Evolutionary conservation across 805 yeast species (phyloP).

Genomic region (Myxozyma vanderwaltii): DNA sequence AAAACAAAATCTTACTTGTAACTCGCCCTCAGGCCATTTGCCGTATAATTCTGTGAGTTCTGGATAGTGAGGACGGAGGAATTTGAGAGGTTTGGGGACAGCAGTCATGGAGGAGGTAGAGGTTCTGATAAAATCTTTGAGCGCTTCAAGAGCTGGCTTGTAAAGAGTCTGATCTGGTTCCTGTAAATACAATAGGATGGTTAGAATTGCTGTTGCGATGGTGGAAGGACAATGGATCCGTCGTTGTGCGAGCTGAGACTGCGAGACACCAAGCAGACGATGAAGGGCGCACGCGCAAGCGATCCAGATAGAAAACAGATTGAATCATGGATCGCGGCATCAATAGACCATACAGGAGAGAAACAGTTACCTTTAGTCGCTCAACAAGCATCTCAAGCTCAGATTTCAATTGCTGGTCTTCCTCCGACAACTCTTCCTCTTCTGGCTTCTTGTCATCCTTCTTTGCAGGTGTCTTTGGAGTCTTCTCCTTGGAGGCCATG

Average conservation of each 20-base stretch:
- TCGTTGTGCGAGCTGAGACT: not conserved
- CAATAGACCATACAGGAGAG: not conserved
- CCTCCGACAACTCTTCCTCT: slow-evolving; percentile 65
- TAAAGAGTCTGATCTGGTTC: slow-evolving; percentile 51
- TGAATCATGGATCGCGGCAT: not conserved
- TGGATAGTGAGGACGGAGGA: slow-evolving; percentile 83
- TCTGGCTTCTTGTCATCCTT: slow-evolving; percentile 22
- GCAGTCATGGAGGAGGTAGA: slow-evolving; percentile 99
- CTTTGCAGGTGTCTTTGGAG: slow-evolving; percentile 10
- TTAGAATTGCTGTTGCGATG: not conserved
- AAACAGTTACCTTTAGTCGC: slow-evolving; percentile 55
- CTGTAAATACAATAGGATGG: slow-evolving; percentile 8
- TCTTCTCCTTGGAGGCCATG: not conserved
- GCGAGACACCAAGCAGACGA: not conserved
- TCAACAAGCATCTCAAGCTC: slow-evolving; percentile 88
- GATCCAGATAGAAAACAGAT: not conserved
- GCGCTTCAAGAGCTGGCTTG: slow-evolving; percentile 60
- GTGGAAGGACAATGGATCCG: not conserved
- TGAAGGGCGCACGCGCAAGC: not conserved
- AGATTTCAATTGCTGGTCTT: slow-evolving; percentile 82
- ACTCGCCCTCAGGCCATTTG: slow-evolving; percentile 58
- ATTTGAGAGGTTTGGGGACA: slow-evolving; percentile 97
- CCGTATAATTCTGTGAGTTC: slow-evolving; percentile 65
- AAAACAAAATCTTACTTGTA: slow-evolving; percentile 37
- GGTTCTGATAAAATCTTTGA: slow-evolving; percentile 79